Evolutionary conservation across 169 alveolate genomes (phyloP), one percentile per base, ranked within the genome.

Genomic region (Cryptosporidium bovis): DNA sequence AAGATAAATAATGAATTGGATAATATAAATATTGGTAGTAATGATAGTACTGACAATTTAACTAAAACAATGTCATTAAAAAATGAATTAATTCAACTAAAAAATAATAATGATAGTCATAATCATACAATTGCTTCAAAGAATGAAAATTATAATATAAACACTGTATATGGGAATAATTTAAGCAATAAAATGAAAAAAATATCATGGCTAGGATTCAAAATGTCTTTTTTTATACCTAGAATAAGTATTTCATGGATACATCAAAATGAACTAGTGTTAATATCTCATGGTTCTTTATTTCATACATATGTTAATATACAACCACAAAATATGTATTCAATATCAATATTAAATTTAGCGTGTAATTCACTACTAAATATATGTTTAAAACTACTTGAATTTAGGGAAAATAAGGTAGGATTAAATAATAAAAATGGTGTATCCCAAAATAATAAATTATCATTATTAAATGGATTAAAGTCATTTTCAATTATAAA

Each of bases 241-340:
- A 82, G 91, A n/a, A 64, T 67, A 27, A 89, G 92, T n/a, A 65
- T 82, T 36, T 68, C 93, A 16, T 91, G 93, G 93, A 91, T 91
- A 7, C 93, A 91, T 46, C 92, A 91, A 51, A 82, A 83, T 31
- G 93, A 91, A 66, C 89, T 87, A 67, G 93, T 91, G 34, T 60
- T 77, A 31, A 71, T 77, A 27, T 24, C 64, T 24, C 87, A 77
- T 46, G 87, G 87, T 20, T 77, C 87, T 3, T 44, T 77, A 34
- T 77, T 77, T 60, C 71, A 77, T 31, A 51, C 56, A 33, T 56
- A 56, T 16, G 71, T 27, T 18, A 77, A 27, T 60, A 62, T 77
- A 3, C n/a, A 58, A 1, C 87, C 87, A n/a, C 77, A 77, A 15
- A 77, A 77, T 48, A 58, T 60, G 27, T 60, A 36, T 48, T 51